Conservation (phyloP, 2,329 filamentous ascomycete species). For the Sarocladiaceae sp. region DNA sequence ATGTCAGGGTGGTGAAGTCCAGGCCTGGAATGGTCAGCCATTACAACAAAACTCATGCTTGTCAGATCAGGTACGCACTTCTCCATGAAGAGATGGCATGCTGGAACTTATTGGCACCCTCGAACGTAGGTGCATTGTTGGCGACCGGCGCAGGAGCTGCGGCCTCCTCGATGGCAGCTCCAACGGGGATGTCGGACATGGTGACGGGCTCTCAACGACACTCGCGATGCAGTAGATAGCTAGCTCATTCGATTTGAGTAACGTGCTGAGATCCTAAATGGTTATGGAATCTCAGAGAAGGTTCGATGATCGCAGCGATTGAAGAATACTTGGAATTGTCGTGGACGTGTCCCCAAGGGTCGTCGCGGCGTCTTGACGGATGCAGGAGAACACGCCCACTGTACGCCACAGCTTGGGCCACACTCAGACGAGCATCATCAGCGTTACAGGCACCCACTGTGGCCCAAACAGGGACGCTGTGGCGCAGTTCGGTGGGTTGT, state of each 20-base stretch:
- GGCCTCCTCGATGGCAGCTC: conserved; percentile 23
- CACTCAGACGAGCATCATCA: too few species aligned
- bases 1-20: conserved; percentile 78
- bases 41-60: not conserved
- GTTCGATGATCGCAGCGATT: not conserved
- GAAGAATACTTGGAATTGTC: not conserved
- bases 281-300: not conserved
- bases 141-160: conserved; percentile 21
- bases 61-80: conserved; percentile 62
- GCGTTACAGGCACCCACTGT: not conserved
- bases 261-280: not conserved
- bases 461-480: not conserved
- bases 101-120: conserved; percentile 89
- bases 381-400: not conserved
- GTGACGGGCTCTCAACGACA: conserved; percentile 8
- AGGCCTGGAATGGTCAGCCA: conserved; percentile 55
- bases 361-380: conserved; percentile 1
- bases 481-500: not conserved
- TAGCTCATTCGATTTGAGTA: conserved; percentile 2
- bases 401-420: not conserved
- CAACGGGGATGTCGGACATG: conserved; percentile 29
- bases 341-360: conserved; percentile 6
- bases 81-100: conserved; percentile 94
- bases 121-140: conserved; percentile 25
- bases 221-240: not conserved